Evolutionary conservation across 1,284 basidiomycete genomes (phyloP), one percentile per base, ranked within the genome.

Genomic region (Cystobasidium pallidum): DNA sequence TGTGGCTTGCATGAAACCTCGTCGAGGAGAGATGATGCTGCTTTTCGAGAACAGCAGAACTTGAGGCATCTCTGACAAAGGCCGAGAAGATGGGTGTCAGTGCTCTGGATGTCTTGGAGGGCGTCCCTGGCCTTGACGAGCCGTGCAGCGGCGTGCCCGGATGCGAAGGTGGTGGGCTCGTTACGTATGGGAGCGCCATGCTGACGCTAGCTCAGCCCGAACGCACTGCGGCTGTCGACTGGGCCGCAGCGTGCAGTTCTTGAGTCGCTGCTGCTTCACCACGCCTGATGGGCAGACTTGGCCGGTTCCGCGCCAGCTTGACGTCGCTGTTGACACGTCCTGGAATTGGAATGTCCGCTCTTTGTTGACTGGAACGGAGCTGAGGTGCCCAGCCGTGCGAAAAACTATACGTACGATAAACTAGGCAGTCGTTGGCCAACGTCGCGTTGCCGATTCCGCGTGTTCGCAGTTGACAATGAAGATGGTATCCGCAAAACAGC

Each of bases 11-110:
- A 41, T 59, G 30, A 43, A 54, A 34, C 34, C 51, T 36, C 32
- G 54, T 30, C 4, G 68, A 36, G 36, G 68, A 63, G 24, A 59
- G 32, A 45, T 51, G 32, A 6, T 64, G 68, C 36, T 71, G 68
- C 51, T 71, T 71, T 24, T 71, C 68, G 59, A 71, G 52, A 2
- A 71, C 61, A 21, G 49, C 41, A 26, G 68, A 57, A 39, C 43
- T 71, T 17, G 36, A 19, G 11, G 59, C 68, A 47, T 63, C 68
- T 51, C 62, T 45, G n/a, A 66, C 21, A 30, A 66, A 34, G 3
- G 51, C 30, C 10, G 64, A 54, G 32, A 66, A 19, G 32, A 55
- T 41, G 0, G 64, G 52, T 7, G 51, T 32, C 32, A 66, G 28
- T 3, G 49, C n/a, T 13, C 51, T 30, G 28, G 51, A 28, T 36